Base-by-base conservation (phyloP, 2,329 filamentous ascomycete genomes). In the Xylariaceae sp. region DNA sequence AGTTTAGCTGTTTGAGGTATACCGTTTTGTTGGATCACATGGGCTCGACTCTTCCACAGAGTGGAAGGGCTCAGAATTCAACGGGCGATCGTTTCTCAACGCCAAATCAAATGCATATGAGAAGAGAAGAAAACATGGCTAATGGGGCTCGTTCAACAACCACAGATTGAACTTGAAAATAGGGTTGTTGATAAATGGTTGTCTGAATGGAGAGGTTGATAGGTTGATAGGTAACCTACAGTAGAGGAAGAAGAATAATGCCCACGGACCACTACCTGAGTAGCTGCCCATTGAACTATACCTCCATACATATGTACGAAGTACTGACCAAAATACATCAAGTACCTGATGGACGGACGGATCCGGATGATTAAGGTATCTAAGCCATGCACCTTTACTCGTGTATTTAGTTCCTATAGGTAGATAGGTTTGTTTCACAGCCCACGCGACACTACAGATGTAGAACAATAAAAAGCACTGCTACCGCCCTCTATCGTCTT, bases 1-100 rank as follows among this genome's bases (percentile, higher is more conserved):
- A 3, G 45, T 7, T 47, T 48, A 48, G 45, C 45, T 48, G 26
- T 48, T 40, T 48, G 18, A 12, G 45, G 45, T 44, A 51, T 42
- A 18, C 19, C 16, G 26, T 44, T 20, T 19, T n/a, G 40, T 40
- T 18, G 26, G 40, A 51, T 51, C 49, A 20, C 19, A 44, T n/a
- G 49, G 49, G 49, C 49, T 23, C 20, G 49, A 42, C 49, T 41
- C 12, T 23, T 45, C 14, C 9, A 37, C 32, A 16, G 32, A 16
- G 14, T 37, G 32, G 32, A 37, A 37, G 14, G 32, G 32, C 32
- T 37, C 32, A 37, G 32, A 37, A 37, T 37, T 37, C 3, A 16
- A 37, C 14, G 32, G 32, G 14, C 32, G 32, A 16, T 16, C 12
- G 32, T 37, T 16, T 12, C 32, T 37, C 14, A 12, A 37, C 32